Base-by-base conservation (phyloP, 768 basidiomycete genomes). In the Suillus fuscotomentosus region DNA sequence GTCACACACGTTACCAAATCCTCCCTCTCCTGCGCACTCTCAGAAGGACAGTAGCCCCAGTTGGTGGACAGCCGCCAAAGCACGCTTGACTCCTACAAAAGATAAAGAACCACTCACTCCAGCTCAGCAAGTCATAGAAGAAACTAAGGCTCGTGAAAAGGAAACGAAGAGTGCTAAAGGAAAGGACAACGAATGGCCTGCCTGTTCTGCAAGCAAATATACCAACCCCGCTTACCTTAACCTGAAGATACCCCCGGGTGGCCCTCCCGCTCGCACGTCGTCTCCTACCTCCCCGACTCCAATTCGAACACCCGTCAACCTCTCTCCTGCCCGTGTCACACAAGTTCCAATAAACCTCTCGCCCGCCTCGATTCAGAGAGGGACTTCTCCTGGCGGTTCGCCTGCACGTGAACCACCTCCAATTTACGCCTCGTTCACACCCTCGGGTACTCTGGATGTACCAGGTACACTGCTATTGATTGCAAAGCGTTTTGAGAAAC, bases 41-140 rank as follows among this genome's bases (percentile, higher is more conserved):
- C 83, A 87, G 69, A 89, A 90, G 75, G 90, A 88, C n/a, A 72
- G 73, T 2, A 71, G 66, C 50, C 31, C 74, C 1, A 81, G 81
- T 53, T 94, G 93, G 93, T 92, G 92, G 90, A 75, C 83, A 13
- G 80, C 85, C 3, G 86, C 92, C 22, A 94, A 91, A 81, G 85
- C 85, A 68, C 86, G 79, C 68, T 82, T 95, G 11, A 92, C 91
- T 1, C 91, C 92, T 3, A 89, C 89, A 14, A 94, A 93, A 69
- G 88, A 88, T 13, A 84, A 84, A 70, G 86, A 90, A 15, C 75
- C 79, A 1, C 85, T 92, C n/a, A 94, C 93, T 0, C 91, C 92
- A 10, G 92, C 93, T 0, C 92, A 94, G 70, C 91, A 92, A 68
- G 82, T 95, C 61, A 87, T 94, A 56, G 82, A 84, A 63, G 92